Percentiles rank a stretch among this genome's conserved stretches.
Conservation (phyloP, 148 eudicot species). For the Euryodendron excelsum region DNA sequence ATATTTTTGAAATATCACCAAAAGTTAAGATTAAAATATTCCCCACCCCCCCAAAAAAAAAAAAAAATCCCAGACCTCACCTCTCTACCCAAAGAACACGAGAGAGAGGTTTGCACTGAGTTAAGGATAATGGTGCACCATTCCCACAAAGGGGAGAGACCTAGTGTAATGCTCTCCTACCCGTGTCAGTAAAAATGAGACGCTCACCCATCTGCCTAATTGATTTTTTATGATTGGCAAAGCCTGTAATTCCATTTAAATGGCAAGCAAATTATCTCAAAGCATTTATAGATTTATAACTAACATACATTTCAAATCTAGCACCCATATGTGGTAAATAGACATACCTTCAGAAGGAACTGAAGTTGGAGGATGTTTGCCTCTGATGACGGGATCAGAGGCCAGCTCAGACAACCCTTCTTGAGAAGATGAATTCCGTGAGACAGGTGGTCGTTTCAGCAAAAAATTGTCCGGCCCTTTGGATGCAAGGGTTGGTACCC, state of each 20-base stretch:
- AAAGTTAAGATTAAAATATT: no score
- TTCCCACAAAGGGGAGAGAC: not conserved
- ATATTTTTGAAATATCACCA: no score
- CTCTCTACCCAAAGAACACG: not conserved
- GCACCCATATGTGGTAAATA: not conserved
- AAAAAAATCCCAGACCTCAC: not conserved
- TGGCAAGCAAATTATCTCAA: not conserved
- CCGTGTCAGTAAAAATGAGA: not conserved
- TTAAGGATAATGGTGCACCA: not conserved
- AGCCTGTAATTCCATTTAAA: not conserved
- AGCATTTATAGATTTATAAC: not conserved
- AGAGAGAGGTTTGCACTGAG: not conserved
- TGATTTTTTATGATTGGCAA: not conserved
- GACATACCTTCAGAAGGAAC: conserved; percentile 61
- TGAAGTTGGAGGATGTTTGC: conserved; percentile 31
- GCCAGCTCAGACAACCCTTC: conserved; percentile 61
- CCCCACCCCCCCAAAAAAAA: no score
- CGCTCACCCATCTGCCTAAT: not conserved
- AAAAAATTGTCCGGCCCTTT: conserved; percentile 64
- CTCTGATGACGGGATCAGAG: conserved; percentile 46
- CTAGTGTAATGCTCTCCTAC: not conserved
- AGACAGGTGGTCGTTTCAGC: conserved; percentile 66
- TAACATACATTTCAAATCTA: not conserved
- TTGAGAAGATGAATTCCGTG: conserved; percentile 57
- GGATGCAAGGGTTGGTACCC: conserved; percentile 49